These are phyloP conservation scores for Sisymbrium altissimum DNA, from an alignment of 345 rosid species.

Conservation along the genomic window DNA sequence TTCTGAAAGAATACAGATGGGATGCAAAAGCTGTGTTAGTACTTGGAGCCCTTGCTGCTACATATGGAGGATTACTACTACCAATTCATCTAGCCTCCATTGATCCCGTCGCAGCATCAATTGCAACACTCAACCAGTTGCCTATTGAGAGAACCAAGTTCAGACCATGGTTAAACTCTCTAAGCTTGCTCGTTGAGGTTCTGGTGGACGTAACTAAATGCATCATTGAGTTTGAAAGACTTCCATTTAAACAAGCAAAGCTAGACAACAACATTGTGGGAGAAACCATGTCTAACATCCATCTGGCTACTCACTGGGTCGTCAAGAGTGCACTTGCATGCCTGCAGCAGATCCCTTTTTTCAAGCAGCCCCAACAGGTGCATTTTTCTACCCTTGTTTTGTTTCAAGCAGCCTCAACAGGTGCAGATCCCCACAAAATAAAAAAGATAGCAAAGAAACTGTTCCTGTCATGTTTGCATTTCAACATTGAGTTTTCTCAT, in stretches of 20 bases:
- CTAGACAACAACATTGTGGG: constrained; percentile 41
- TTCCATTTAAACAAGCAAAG: constrained; percentile 40
- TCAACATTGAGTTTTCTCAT: constrained; percentile 24
- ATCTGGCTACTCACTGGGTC: constrained; percentile 61
- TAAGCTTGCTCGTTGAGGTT: constrained; percentile 43
- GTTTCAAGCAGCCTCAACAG: constrained; percentile 42
- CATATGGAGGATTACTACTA: constrained; percentile 62
- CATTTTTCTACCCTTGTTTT: constrained; percentile 45
- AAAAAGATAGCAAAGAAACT: background rate
- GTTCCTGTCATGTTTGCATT: background rate
- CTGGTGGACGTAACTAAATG: constrained; percentile 56
- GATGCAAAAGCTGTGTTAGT: constrained; percentile 64
- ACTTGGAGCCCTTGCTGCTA: constrained; percentile 62
- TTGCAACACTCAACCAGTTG: constrained; percentile 53
- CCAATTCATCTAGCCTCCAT: constrained; percentile 41
- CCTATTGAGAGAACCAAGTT: constrained; percentile 39
- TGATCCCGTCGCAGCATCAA: constrained; percentile 54
- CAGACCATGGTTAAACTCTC: constrained; percentile 53
- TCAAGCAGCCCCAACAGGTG: constrained; percentile 57
- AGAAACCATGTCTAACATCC: constrained; percentile 43
- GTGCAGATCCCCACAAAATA: constrained; percentile 38
- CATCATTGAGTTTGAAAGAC: constrained; percentile 52
- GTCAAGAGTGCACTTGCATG: constrained; percentile 56
- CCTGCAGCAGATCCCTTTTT: constrained; percentile 46
- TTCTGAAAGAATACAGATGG: constrained; percentile 62